Evolutionary conservation across 495 filamentous ascomycete genomes (phyloP), one percentile per base, ranked within the genome.

Genomic region (Penicillium paradoxum): DNA sequence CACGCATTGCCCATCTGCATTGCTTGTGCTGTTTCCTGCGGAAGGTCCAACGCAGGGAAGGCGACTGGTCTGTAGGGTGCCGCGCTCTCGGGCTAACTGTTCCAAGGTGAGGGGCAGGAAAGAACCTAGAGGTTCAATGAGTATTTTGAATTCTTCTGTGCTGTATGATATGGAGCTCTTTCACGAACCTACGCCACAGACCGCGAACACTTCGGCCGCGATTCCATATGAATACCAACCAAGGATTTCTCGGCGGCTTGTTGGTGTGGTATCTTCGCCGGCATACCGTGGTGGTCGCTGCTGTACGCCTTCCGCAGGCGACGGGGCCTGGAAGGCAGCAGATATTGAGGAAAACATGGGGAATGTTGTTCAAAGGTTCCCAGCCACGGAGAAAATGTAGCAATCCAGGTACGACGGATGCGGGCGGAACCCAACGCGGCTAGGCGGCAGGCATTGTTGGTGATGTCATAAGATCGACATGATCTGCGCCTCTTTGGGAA

Each of bases 211-310:
- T 65, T 96, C 91, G 14, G 90, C 88, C 18, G 90, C 91, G 71
- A 91, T 91, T 25, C 83, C 88, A 66, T 96, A 95, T 30, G 85
- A 82, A 67, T 95, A 96, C 88, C 90, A 96, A 53, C 91, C 91
- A 41, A 78, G 74, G 27, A 95, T 79, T 73, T 96, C 91, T 56
- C 86, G 87, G 52, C 66, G 71, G 65, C 83, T 89, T 17, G 91
- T 95, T 51, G 85, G 77, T 19, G 88, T 83, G 11, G 86, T 90
- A 68, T 96, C 91, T 66, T 96, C 89, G 51, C 85, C 88, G 21
- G 73, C 74, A 68, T 92, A 96, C 14, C 72, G 69, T 14, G 76
- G 75, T 34, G 63, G 56, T 48, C 67, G 73, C 36, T 66, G 66
- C 39, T 58, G 64, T 32, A 50, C 49, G 14, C 58, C 66, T 38